Conservation (phyloP, 2,329 filamentous ascomycete genomes). For the Pyricularia sp. region DNA sequence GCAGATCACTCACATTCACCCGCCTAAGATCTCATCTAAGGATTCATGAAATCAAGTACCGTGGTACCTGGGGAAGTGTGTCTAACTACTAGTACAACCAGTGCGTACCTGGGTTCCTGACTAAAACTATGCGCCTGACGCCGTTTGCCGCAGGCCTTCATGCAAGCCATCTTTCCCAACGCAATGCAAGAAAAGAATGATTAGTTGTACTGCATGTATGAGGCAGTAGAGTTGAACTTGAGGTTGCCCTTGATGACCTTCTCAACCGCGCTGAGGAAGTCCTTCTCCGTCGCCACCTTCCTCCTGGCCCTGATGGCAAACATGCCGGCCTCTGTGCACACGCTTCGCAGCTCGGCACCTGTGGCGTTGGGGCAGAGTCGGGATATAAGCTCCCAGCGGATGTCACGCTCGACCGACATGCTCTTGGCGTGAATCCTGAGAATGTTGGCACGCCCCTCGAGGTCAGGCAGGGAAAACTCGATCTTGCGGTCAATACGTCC, state of each 20-base stretch:
- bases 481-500: constrained; percentile 99
- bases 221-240: constrained; percentile 98
- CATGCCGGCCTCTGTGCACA: constrained; percentile 97
- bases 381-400: constrained; percentile 97
- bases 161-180: neutral
- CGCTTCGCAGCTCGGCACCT: constrained; percentile 87
- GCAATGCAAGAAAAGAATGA: neutral
- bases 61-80: neutral
- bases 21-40: neutral
- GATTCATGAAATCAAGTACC: neutral
- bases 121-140: neutral
- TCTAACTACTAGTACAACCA: neutral
- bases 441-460: constrained; percentile 95
- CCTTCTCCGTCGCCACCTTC: constrained; percentile 98
- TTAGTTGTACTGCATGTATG: constrained; percentile 97
- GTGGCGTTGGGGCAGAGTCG: constrained; percentile 94
- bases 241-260: constrained; percentile 99
- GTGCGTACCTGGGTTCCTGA: neutral
- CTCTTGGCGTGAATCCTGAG: constrained; percentile 97
- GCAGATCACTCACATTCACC: neutral
- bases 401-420: constrained; percentile 98
- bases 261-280: constrained; percentile 94
- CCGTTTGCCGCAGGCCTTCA: neutral
- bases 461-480: constrained; percentile 92
- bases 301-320: constrained; percentile 87